Evolutionary conservation across 768 basidiomycete species (phyloP).

Genomic region (Leucocoprinus sp.): DNA sequence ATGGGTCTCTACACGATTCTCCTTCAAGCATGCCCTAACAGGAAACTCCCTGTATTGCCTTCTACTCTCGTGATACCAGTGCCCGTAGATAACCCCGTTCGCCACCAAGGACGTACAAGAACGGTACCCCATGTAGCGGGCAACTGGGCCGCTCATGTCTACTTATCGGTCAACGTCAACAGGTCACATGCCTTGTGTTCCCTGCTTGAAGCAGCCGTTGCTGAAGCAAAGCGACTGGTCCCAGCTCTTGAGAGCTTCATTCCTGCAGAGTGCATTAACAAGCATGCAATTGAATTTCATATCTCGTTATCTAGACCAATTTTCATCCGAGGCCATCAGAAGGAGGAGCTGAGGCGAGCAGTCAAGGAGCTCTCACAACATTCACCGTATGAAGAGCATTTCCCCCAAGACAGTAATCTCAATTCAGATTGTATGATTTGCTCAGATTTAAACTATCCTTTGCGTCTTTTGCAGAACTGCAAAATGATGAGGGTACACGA

Average conservation of each 20-base stretch:
- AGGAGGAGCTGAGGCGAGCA: conserved; percentile 59
- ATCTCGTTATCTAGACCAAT: conserved; percentile 81
- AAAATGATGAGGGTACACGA: conserved; percentile 75
- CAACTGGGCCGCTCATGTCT: conserved; percentile 77
- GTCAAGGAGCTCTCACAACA: conserved; percentile 45
- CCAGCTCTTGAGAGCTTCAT: conserved; percentile 30
- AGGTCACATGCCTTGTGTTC: conserved; percentile 34
- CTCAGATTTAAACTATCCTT: conserved; percentile 69
- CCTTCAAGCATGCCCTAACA: conserved; percentile 19
- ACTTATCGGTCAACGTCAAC: conserved; percentile 49
- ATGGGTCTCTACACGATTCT: background rate
- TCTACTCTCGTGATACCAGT: conserved; percentile 34
- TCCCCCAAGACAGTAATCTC: background rate
- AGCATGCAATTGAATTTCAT: conserved; percentile 49
- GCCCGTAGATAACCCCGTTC: conserved; percentile 65
- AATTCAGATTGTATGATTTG: conserved; percentile 3
- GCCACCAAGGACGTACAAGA: conserved; percentile 80
- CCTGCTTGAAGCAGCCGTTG: conserved; percentile 37
- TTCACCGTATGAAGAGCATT: conserved; percentile 32
- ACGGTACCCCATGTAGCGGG: conserved; percentile 77
- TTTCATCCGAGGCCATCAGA: conserved; percentile 72
- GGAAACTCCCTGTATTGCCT: conserved; percentile 58
- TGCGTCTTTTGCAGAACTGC: conserved; percentile 57
- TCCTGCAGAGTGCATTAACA: conserved; percentile 24
- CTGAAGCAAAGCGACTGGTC: conserved; percentile 33